A percentile compares a stretch with the other conserved stretches of the same genome.
Evolutionary conservation across 306 rosid species (phyloP).

Genomic region (Trifolium repens): DNA sequence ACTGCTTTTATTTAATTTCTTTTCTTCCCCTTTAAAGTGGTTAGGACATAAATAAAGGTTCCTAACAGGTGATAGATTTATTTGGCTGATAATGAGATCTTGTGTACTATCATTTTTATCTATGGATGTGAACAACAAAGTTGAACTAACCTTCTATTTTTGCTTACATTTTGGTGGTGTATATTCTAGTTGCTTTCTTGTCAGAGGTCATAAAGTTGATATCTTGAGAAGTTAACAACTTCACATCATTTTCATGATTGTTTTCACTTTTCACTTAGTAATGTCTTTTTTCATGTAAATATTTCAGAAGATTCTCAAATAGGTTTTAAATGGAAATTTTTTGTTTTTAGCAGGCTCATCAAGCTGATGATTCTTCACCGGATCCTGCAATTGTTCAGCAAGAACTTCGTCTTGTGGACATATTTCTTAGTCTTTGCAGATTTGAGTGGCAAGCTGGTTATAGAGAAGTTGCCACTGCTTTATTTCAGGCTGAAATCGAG

Average conservation of each 20-base stretch:
- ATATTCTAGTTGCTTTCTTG: conserved; percentile 36
- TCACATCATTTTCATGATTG: conserved; percentile 31
- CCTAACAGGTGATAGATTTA: background rate
- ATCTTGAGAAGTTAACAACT: conserved; percentile 14
- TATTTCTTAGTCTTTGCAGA: conserved; percentile 84
- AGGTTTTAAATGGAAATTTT: conserved; percentile 6
- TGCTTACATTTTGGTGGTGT: conserved; percentile 28
- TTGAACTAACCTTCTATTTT: conserved; percentile 36
- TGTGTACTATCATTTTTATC: conserved; percentile 17
- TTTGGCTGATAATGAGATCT: conserved; percentile 23
- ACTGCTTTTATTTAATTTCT: background rate
- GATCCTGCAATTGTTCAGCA: conserved; percentile 69
- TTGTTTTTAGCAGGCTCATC: conserved; percentile 60
- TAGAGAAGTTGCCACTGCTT: conserved; percentile 84
- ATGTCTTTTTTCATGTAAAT: conserved; percentile 12
- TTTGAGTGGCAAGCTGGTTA: conserved; percentile 98
- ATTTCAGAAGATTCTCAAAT: conserved; percentile 11
- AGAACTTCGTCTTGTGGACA: conserved; percentile 92
- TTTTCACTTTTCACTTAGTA: conserved; percentile 14
- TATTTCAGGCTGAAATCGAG: conserved; percentile 97
- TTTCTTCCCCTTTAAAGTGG: background rate
- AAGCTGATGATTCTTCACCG: conserved; percentile 48
- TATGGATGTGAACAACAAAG: conserved; percentile 4
- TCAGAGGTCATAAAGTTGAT: conserved; percentile 29
- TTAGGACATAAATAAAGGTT: background rate